Evolutionary conservation across 1,284 basidiomycete species (phyloP), one percentile per base, ranked within the genome.

Genomic region (Moesziomyces parantarcticus): DNA sequence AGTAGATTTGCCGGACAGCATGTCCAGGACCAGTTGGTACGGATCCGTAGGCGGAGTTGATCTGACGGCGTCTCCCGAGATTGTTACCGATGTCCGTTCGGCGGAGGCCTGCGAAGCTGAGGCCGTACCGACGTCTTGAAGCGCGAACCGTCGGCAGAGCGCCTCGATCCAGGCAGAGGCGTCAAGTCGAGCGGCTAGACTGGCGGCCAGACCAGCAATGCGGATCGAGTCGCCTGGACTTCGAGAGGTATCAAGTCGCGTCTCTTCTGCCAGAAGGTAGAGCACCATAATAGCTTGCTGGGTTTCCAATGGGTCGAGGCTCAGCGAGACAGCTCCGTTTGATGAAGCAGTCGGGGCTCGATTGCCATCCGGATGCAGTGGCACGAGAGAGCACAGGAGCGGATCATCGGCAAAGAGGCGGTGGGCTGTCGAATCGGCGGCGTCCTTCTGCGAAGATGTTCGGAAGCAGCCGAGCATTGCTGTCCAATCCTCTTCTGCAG

Each of bases 211-310:
- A 25, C 50, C 20, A 6, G 40, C 55, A 21, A 62, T 49, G 11
- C 43, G 46, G 20, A n/a, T 22, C 14, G 39, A 43, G 11, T 45
- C 55, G 1, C 36, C 32, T 11, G 25, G 29, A n/a, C 55, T 8
- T 8, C 49, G 36, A 11, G 59, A 62, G 7, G 43, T 36, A 40
- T 75, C 72, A 32, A 72, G 60, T 14, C 43, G 59, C 8, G 63
- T 57, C 32, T 80, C 76, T 32, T 73, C 66, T 22, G 76, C 75
- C 25, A 73, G 59, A 32, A 80, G 58, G 52, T 80, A 77, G 22
- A 80, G 63, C 36, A 34, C 44, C 26, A 58, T 7, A n/a, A 55
- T 22, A 3, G 50, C 32, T 18, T 50, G 49, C 8, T 47, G 14
- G n/a, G 52, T 50, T 5, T 68, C 65, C 5, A 40, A 25, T 7